phyloP scores from a whole-genome alignment of 768 basidiomycete genomes.

The Phanerochaete sordida region DNA sequence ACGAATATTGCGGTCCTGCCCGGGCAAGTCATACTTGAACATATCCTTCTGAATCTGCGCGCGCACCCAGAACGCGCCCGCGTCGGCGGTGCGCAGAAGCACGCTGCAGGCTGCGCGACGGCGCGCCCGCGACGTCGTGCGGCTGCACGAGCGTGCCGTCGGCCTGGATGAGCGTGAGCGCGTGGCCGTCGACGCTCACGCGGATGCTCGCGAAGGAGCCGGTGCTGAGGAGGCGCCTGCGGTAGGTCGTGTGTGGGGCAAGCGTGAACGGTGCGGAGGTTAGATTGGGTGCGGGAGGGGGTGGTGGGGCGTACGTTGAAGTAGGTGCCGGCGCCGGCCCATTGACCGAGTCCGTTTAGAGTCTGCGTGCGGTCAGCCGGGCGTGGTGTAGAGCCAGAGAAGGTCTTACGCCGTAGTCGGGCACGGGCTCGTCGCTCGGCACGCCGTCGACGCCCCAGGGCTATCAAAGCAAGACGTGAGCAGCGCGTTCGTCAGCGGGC shows the following conservation, averaged over 20 bases:
- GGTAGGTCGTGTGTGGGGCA: constrained; percentile 35
- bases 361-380: constrained; percentile 23
- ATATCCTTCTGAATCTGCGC: constrained; percentile 24
- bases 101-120: constrained; percentile 49
- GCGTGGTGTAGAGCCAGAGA: background rate
- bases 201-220: constrained; percentile 42
- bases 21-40: constrained; percentile 27
- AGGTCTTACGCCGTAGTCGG: constrained; percentile 27
- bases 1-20: background rate
- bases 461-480: too few relatives aligned
- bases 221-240: constrained; percentile 45
- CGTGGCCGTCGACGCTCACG: constrained; percentile 44
- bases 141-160: constrained; percentile 44
- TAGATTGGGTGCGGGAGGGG: constrained; percentile 9
- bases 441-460: constrained; percentile 27
- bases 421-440: constrained; percentile 32
- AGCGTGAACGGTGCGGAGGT: constrained; percentile 30
- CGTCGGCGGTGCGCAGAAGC: constrained; percentile 38
- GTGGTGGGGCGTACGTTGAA: constrained; percentile 20
- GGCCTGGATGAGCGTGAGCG: constrained; percentile 43
- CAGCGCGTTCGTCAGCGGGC: too few relatives aligned
- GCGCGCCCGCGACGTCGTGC: constrained; percentile 33
- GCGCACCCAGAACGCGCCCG: constrained; percentile 38
- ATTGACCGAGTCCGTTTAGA: constrained; percentile 34
- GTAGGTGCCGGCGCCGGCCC: constrained; percentile 27